Base-by-base conservation (phyloP, 2,329 filamentous ascomycete species). In the Helotiales sp. region DNA sequence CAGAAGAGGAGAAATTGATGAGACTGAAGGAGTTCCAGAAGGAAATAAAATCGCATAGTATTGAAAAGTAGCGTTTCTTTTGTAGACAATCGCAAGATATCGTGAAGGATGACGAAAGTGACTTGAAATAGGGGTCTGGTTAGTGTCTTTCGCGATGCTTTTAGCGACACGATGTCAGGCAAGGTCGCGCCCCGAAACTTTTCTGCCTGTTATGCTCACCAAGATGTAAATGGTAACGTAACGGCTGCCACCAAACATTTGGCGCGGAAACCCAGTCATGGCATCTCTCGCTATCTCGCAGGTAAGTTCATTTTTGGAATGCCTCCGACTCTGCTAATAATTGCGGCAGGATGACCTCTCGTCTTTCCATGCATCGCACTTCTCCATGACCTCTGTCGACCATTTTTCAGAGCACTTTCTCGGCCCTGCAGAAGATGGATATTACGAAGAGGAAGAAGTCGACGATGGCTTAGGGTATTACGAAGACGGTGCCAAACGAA, bases 401-500 rank as follows among this genome's bases (percentile, higher is more conserved):
- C 89, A 92, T 73, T 92, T 92, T 77, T 83, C 83, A 11, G 64
- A 72, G 37, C 70, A 78, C 54, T 82, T 85, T 30, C 69, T 84
- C 20, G 73, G 78, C n/a, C 77, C 80, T 24, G 88, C 88, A 70
- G 75, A 78, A 15, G 79, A 82, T 7, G 86, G 88, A 71, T 75
- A 84, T 61, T 75, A 75, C n/a, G 26, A 77, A 22, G 71, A 78
- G 2, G 78, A 77, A 32, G 68, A 75, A 30, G 58, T 76, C n/a
- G 87, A 89, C 28, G 86, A 89, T 45, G 91, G 81, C 0, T 82
- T 97, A 17, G 95, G 93, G 20, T 95, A 93, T 78, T 98, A 98
- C 73, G 80, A 86, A 0, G 94, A 98, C 75, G 94, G 95, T 2
- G 87, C 89, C 69, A 96, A 96, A 77, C 90, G 95, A 47, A 97